phyloP scores from a whole-genome alignment of 139 green algal species.

The Chlorella vulgaris region DNA sequence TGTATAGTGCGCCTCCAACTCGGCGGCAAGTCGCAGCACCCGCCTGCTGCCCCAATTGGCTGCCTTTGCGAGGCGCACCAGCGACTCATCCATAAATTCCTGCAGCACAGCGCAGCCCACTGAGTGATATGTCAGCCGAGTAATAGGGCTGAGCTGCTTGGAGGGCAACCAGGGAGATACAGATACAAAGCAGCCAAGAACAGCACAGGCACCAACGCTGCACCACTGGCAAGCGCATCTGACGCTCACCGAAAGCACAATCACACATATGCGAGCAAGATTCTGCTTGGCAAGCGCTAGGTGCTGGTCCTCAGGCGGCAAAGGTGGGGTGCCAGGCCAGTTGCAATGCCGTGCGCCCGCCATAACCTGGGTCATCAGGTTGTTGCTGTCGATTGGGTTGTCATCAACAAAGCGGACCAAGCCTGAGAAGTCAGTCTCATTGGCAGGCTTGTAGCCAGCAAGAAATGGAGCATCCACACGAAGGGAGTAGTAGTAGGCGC shows the following conservation, averaged over 20 bases:
- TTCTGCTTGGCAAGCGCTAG: neutral
- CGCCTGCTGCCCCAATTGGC: neutral
- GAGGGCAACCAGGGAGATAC: neutral
- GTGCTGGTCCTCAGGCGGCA: neutral
- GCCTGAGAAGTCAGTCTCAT: constrained; percentile 1
- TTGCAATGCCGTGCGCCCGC: neutral
- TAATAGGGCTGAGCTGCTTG: neutral
- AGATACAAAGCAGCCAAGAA: too few relatives aligned
- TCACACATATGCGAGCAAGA: neutral
- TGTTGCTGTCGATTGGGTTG: neutral
- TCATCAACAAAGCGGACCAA: neutral
- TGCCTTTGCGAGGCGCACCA: neutral
- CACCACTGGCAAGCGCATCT: too few relatives aligned
- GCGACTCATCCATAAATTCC: constrained; percentile 4
- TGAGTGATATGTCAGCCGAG: neutral
- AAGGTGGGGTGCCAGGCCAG: neutral
- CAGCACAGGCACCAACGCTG: too few relatives aligned
- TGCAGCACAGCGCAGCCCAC: too few relatives aligned
- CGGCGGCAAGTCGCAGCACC: neutral
- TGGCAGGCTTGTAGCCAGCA: neutral
- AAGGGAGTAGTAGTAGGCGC: neutral
- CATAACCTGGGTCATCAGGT: neutral
- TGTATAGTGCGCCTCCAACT: neutral
- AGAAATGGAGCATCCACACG: neutral
- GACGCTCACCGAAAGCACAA: neutral